Conservation (phyloP, 805 yeast species). For the Nakazawaea populi region DNA sequence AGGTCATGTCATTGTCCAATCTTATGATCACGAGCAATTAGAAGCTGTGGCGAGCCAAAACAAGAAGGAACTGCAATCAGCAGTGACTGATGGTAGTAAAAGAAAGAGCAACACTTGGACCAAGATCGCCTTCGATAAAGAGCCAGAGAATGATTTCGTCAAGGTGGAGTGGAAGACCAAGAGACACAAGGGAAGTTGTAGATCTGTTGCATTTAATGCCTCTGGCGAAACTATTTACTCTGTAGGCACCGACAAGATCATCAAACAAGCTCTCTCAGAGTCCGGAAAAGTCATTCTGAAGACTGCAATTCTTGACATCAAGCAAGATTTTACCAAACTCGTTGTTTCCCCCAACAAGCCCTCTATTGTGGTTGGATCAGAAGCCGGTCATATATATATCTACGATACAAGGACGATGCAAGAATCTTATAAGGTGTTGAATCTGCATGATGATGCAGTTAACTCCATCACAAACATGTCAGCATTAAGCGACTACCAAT, state of each 20-base stretch:
- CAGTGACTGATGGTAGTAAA: not conserved
- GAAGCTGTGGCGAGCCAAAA: constrained; percentile 25
- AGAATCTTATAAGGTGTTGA: constrained; percentile 40
- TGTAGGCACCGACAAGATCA: constrained; percentile 72
- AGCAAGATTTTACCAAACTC: constrained; percentile 31
- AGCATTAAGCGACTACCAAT: constrained; percentile 70
- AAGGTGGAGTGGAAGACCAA: constrained; percentile 70
- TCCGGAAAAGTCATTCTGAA: constrained; percentile 76
- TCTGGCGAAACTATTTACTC: constrained; percentile 56
- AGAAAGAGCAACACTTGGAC: not conserved
- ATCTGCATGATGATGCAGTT: constrained; percentile 72
- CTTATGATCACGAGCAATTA: constrained; percentile 47
- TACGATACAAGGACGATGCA: constrained; percentile 52
- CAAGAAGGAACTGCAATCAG: constrained; percentile 16
- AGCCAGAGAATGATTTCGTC: constrained; percentile 21
- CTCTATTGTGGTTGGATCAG: constrained; percentile 57
- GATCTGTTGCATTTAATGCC: constrained; percentile 64
- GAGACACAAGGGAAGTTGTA: constrained; percentile 85
- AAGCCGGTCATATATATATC: constrained; percentile 61
- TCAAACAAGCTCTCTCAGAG: constrained; percentile 65
- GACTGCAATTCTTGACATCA: constrained; percentile 14
- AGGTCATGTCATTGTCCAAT: constrained; percentile 63
- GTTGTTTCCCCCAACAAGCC: constrained; percentile 40
- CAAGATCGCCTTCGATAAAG: constrained; percentile 12
- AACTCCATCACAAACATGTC: constrained; percentile 69